phyloP scores from a whole-genome alignment of 176 grass and related monocot genomes.

The Oryza meyeriana region DNA sequence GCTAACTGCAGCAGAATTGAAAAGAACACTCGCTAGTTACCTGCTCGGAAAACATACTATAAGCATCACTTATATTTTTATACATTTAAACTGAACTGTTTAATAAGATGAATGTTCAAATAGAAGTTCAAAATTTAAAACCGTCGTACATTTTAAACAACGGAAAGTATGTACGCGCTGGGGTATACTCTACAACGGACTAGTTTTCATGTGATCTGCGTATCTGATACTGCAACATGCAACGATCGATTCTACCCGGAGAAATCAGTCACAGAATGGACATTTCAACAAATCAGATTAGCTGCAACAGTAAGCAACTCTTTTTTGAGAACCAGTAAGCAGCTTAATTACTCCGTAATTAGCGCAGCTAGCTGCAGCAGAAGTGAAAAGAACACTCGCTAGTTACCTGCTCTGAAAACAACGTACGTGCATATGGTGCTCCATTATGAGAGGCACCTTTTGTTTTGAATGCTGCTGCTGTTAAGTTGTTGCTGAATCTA shows the following conservation, averaged over 20 bases:
- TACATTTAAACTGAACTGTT: too few relatives aligned
- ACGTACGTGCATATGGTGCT: not conserved
- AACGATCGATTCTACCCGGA: too few relatives aligned
- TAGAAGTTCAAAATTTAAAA: too few relatives aligned
- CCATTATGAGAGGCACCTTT: not conserved
- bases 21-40: not conserved
- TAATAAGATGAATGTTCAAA: too few relatives aligned
- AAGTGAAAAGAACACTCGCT: not conserved
- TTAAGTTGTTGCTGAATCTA: conserved; percentile 1
- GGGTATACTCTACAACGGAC: too few relatives aligned
- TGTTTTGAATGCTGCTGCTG: conserved; percentile 22
- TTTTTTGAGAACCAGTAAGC: too few relatives aligned
- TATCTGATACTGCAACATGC: too few relatives aligned
- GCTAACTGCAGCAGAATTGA: not conserved
- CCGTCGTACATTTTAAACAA: too few relatives aligned
- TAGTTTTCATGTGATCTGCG: too few relatives aligned
- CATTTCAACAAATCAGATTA: not conserved
- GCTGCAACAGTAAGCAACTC: not conserved
- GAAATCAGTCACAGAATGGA: not conserved
- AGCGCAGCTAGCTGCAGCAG: not conserved
- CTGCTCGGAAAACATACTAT: too few relatives aligned
- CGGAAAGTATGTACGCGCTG: too few relatives aligned
- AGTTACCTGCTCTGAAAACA: not conserved
- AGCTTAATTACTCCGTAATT: not conserved
- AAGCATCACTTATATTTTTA: too few relatives aligned